Conservation (phyloP, 768 basidiomycete genomes). For the Suillus americanus region DNA sequence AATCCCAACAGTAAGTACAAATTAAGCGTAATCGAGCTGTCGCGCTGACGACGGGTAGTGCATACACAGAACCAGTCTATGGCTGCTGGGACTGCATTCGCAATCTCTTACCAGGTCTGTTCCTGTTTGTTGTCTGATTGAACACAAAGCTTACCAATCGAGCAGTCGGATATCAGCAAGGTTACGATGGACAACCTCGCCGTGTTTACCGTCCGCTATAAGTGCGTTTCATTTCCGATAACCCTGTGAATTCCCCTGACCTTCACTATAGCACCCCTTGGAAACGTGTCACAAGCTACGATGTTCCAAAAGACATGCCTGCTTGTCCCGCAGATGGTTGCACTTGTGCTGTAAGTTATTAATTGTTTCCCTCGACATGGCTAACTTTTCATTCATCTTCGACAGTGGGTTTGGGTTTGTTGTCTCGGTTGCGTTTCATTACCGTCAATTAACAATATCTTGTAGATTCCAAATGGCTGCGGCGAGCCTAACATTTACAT, state of each 20-base stretch:
- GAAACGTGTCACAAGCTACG: conserved; percentile 46
- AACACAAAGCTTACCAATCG: not conserved
- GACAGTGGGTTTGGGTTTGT: conserved; percentile 54
- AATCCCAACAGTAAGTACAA: conserved; percentile 45
- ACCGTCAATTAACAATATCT: not conserved
- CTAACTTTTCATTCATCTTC: not conserved
- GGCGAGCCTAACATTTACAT: conserved; percentile 56
- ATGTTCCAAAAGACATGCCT: conserved; percentile 49
- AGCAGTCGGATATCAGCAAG: conserved; percentile 44
- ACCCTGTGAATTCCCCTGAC: not conserved
- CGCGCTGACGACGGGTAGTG: conserved; percentile 31
- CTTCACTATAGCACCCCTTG: conserved; percentile 44
- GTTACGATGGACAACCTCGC: conserved; percentile 49
- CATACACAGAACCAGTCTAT: conserved; percentile 51
- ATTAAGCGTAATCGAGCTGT: not conserved
- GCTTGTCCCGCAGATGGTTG: conserved; percentile 51
- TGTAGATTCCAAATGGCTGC: conserved; percentile 36
- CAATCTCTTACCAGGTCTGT: conserved; percentile 50
- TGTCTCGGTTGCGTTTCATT: not conserved
- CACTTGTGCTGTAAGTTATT: conserved; percentile 44
- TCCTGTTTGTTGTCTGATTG: not conserved
- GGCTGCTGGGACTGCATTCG: conserved; percentile 56
- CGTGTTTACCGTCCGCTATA: conserved; percentile 50
- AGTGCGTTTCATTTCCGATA: conserved; percentile 30
- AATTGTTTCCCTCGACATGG: not conserved